Conservation (phyloP, 2,329 filamentous ascomycete genomes). For the Ramichloridium luteum region DNA sequence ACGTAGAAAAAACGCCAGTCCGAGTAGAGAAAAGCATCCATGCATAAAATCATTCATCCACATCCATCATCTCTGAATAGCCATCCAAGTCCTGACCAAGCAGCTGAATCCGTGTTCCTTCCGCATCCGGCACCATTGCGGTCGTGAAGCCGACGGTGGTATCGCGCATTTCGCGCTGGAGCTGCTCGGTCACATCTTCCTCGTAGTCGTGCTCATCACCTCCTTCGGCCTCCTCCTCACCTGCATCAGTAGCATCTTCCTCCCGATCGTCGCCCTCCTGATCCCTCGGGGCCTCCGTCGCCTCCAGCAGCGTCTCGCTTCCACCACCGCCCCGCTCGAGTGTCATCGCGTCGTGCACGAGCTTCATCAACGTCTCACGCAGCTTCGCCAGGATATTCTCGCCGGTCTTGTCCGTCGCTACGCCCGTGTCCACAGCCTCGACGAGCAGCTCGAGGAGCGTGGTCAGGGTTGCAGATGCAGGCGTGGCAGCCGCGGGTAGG, state of each 20-base stretch:
- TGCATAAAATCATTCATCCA: conserved; percentile 10
- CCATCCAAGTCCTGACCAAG: conserved; percentile 16
- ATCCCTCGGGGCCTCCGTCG: conserved; percentile 12
- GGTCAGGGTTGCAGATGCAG: conserved; percentile 22
- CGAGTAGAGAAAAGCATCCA: no score
- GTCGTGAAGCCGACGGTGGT: conserved; percentile 16
- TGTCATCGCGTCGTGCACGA: conserved; percentile 33
- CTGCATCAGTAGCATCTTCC: conserved; percentile 8
- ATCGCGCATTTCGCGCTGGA: conserved; percentile 18
- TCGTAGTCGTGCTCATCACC: conserved; percentile 15
- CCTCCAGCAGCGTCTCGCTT: conserved; percentile 20
- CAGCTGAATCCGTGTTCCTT: conserved; percentile 22
- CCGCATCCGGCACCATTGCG: conserved; percentile 21
- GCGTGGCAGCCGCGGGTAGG: conserved; percentile 45
- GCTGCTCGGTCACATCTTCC: conserved; percentile 8
- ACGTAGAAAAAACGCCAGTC: no score
- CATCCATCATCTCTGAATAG: conserved; percentile 15
- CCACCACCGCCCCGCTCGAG: conserved; percentile 22
- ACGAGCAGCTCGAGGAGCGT: conserved; percentile 34
- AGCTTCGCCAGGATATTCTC: conserved; percentile 45
- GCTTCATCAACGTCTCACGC: conserved; percentile 38
- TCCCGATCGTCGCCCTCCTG: conserved; percentile 8
- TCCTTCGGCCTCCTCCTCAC: conserved; percentile 12
- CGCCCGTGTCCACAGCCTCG: conserved; percentile 37
- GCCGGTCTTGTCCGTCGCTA: conserved; percentile 40